Evolutionary conservation across 2,329 filamentous ascomycete species (phyloP).

Genomic region (Decorospora gaudefroyi): DNA sequence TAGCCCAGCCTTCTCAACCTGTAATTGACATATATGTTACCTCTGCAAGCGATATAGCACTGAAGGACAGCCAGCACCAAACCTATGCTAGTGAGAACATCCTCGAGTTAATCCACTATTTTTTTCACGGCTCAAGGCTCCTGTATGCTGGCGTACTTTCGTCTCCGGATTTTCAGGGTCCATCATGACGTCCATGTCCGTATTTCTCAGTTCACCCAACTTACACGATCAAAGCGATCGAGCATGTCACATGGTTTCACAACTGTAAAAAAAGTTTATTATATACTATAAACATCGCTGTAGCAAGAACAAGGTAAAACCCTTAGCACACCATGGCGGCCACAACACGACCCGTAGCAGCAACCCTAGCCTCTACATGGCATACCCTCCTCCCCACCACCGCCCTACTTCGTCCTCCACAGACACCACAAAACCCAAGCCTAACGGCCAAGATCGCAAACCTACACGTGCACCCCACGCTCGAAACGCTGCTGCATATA

Average conservation of each 20-base stretch:
- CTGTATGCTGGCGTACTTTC: no score
- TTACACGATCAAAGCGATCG: no score
- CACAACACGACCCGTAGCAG: constrained; percentile 1
- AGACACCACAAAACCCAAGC: constrained; percentile 13
- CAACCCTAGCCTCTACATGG: constrained; percentile 13
- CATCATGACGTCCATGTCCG: constrained; percentile 33
- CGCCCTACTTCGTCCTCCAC: constrained; percentile 19
- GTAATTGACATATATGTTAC: no score
- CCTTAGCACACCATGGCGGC: no score
- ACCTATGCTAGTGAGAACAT: no score
- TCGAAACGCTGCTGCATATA: constrained; percentile 58
- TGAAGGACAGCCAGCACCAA: no score
- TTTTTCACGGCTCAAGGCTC: no score
- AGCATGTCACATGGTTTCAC: constrained; percentile 11
- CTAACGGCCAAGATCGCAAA: constrained; percentile 30
- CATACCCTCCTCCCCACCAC: constrained; percentile 20
- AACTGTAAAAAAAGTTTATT: neutral
- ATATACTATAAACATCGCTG: neutral
- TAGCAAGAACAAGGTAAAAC: neutral
- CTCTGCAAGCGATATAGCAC: no score
- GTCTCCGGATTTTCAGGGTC: constrained; percentile 21
- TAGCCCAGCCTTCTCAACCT: no score
- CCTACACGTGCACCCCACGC: constrained; percentile 52
- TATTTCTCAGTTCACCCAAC: constrained; percentile 1
- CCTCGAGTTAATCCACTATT: no score